phyloP scores from a whole-genome alignment of 1,284 basidiomycete genomes.

The Mrakiaceae sp. region DNA sequence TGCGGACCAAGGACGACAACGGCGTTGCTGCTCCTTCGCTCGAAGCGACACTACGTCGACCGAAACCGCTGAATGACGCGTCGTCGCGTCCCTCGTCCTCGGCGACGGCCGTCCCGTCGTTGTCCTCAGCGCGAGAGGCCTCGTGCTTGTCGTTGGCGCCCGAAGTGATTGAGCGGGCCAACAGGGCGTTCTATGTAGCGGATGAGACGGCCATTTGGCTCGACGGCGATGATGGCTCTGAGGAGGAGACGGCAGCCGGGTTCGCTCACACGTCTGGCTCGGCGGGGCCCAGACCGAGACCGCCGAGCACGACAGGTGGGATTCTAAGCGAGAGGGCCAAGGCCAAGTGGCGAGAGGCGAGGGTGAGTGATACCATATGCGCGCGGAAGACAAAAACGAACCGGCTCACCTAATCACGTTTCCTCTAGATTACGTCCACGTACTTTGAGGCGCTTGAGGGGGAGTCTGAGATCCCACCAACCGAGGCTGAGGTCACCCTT shows the following conservation, averaged over 20 bases:
- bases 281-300: not conserved
- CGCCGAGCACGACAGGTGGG: not conserved
- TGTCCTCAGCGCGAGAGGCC: not conserved
- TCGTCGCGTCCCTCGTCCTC: too few species aligned
- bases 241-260: not conserved
- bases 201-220: not conserved
- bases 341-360: constrained; percentile 8
- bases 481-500: not conserved
- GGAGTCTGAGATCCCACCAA: not conserved
- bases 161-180: too few species aligned
- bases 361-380: not conserved
- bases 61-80: constrained; percentile 1
- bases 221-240: not conserved
- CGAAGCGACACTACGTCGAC: not conserved
- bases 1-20: not conserved
- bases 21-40: not conserved
- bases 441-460: not conserved
- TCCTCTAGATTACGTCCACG: not conserved
- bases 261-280: not conserved
- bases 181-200: not conserved
- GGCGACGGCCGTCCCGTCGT: too few species aligned
- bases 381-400: not conserved
- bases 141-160: not conserved
- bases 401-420: not conserved
- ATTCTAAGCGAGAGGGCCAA: not conserved